Evolutionary conservation across 208 protist genomes (phyloP).

Genomic region (Crithidia mellificae): DNA sequence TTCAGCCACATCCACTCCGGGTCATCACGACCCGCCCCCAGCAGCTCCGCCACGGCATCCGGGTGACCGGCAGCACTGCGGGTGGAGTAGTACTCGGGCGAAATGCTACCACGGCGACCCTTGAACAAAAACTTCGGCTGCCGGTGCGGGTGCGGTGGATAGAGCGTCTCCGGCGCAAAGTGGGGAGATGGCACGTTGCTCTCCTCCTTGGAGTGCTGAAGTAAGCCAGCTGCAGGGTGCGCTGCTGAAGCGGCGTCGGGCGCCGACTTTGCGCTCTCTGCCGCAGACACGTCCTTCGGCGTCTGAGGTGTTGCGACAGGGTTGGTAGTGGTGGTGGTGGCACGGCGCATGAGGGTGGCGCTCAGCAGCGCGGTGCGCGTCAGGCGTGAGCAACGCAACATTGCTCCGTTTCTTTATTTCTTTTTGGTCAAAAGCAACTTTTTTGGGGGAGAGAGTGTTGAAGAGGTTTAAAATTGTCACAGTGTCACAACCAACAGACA

Average conservation of each 20-base stretch:
- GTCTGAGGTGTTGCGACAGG: no score
- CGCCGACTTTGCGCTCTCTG: no score
- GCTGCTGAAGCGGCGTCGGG: no score
- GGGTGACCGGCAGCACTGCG: slow-evolving; percentile 59
- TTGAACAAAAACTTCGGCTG: slow-evolving; percentile 48
- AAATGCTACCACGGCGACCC: slow-evolving; percentile 43
- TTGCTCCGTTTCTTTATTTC: no score
- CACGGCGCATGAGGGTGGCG: slow-evolving; percentile 1
- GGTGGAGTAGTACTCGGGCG: slow-evolving; percentile 58
- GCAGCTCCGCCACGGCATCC: slow-evolving; percentile 52
- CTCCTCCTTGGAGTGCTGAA: slow-evolving; percentile 12
- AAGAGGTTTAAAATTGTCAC: no score
- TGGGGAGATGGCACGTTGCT: not conserved
- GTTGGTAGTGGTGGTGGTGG: not conserved
- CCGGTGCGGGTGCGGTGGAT: not conserved
- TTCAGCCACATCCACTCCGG: slow-evolving; percentile 86
- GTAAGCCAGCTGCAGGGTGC: not conserved
- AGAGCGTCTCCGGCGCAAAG: not conserved
- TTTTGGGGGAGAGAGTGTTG: no score
- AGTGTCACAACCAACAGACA: no score
- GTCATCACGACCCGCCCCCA: slow-evolving; percentile 59
- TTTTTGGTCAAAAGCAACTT: no score
- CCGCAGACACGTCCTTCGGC: no score
- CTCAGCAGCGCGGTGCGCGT: slow-evolving; percentile 4
- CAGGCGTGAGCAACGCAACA: slow-evolving; percentile 20